Evolutionary conservation across 371 early-diverging fungal genomes (phyloP).

Genomic region (Sporodiniella umbellata): DNA sequence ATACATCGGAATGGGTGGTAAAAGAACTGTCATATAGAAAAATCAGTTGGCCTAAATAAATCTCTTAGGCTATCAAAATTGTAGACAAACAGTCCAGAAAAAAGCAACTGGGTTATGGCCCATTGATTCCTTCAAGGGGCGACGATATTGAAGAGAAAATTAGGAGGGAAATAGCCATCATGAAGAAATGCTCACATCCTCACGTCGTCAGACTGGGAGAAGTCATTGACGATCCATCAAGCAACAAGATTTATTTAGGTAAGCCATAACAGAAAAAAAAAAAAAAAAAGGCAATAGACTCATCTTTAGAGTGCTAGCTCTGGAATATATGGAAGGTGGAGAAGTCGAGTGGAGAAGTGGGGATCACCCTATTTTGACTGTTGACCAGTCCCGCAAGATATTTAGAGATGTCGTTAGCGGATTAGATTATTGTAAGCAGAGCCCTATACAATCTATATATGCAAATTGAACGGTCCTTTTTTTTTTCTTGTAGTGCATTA

Average conservation of each 20-base stretch:
- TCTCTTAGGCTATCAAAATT: slow-evolving; percentile 74
- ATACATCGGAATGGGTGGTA: slow-evolving; percentile 72
- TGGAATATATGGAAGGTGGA: slow-evolving; percentile 87
- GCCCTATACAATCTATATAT: too few relatives aligned
- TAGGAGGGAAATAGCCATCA: slow-evolving; percentile 88
- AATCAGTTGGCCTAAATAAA: neutral
- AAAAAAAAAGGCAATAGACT: too few relatives aligned
- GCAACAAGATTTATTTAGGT: slow-evolving; percentile 85
- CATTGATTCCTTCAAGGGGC: slow-evolving; percentile 7
- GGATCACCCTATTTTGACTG: slow-evolving; percentile 55
- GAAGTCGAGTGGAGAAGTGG: slow-evolving; percentile 87
- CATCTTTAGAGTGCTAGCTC: too few relatives aligned
- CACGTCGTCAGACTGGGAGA: slow-evolving; percentile 87
- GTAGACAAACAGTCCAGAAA: slow-evolving; percentile 70
- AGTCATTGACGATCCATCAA: slow-evolving; percentile 90
- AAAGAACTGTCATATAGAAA: too few relatives aligned
- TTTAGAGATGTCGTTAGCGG: slow-evolving; percentile 88
- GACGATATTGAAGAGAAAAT: slow-evolving; percentile 77
- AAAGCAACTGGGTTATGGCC: slow-evolving; percentile 55
- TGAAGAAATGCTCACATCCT: slow-evolving; percentile 90
- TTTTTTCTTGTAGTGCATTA: slow-evolving; percentile 65
- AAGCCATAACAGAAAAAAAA: too few relatives aligned
- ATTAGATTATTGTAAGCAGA: slow-evolving; percentile 81
- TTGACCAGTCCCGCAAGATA: slow-evolving; percentile 63
- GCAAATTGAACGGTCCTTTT: too few relatives aligned